phyloP scores from a whole-genome alignment of 1,284 basidiomycete genomes.

The Sanghuangporus sanghuang region DNA sequence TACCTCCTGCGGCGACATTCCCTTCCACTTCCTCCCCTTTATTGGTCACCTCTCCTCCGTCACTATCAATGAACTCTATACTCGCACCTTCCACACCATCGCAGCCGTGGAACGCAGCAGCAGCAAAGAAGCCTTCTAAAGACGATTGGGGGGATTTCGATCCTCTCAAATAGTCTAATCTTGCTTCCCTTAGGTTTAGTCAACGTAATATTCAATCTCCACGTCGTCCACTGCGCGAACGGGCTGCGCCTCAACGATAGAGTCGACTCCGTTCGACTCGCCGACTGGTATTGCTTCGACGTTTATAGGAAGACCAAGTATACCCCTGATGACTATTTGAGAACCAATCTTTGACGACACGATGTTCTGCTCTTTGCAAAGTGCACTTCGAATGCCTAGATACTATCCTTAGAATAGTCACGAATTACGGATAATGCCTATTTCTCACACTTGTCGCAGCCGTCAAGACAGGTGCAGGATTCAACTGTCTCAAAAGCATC shows the following conservation, averaged over 20 bases:
- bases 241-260: slow-evolving; percentile 49
- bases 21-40: slow-evolving; percentile 50
- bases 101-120: slow-evolving; percentile 29
- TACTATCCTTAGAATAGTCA: neutral
- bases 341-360: slow-evolving; percentile 74
- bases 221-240: slow-evolving; percentile 46
- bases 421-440: neutral
- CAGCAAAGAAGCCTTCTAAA: slow-evolving; percentile 47
- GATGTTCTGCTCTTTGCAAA: slow-evolving; percentile 62
- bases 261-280: slow-evolving; percentile 27
- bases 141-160: slow-evolving; percentile 79
- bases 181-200: neutral
- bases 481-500: slow-evolving; percentile 64
- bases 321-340: slow-evolving; percentile 53
- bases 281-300: slow-evolving; percentile 36
- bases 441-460: slow-evolving; percentile 67
- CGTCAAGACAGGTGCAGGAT: slow-evolving; percentile 63
- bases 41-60: slow-evolving; percentile 13
- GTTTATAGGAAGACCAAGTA: slow-evolving; percentile 54
- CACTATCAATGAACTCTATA: slow-evolving; percentile 6
- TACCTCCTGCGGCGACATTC: slow-evolving; percentile 7
- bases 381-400: slow-evolving; percentile 56
- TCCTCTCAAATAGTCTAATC: slow-evolving; percentile 38
- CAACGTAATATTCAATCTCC: slow-evolving; percentile 37
- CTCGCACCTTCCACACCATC: slow-evolving; percentile 7